Percentiles rank a stretch among this genome's conserved stretches.
These are phyloP conservation scores for Umbelopsis ramanniana DNA, from an alignment of 192 early-diverging fungal genomes.

Conservation along the genomic window DNA sequence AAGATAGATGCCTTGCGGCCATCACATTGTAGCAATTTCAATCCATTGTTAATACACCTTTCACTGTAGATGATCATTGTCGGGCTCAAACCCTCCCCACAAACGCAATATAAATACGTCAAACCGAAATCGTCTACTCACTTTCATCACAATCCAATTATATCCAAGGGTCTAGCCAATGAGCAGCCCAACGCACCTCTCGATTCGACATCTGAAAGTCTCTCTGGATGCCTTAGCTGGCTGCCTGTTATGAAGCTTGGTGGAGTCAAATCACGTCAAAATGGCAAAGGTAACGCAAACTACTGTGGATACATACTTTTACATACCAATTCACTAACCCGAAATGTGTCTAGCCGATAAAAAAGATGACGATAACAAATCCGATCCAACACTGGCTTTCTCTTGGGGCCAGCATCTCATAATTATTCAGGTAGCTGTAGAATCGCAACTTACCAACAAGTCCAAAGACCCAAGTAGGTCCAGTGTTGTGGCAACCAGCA, in stretches of 20 bases:
- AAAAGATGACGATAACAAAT: conserved; percentile 25
- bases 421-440: conserved; percentile 50
- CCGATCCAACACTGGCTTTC: conserved; percentile 59
- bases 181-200: neutral
- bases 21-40: too few species aligned
- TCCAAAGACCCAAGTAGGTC: neutral
- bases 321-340: neutral
- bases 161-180: neutral
- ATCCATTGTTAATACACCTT: neutral
- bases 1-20: neutral
- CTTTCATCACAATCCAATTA: conserved; percentile 1
- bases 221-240: conserved; percentile 63
- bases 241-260: conserved; percentile 56
- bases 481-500: neutral
- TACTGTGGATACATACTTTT: neutral
- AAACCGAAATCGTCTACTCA: conserved; percentile 45
- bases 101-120: conserved; percentile 60
- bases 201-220: neutral
- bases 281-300: conserved; percentile 21
- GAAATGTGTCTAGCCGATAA: neutral
- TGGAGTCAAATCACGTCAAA: conserved; percentile 7
- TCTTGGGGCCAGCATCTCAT: conserved; percentile 60
- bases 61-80: conserved; percentile 57
- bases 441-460: conserved; percentile 4
- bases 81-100: conserved; percentile 58